Conservation (phyloP, 179 eudicot species). For the Vitellaria paradoxa region DNA sequence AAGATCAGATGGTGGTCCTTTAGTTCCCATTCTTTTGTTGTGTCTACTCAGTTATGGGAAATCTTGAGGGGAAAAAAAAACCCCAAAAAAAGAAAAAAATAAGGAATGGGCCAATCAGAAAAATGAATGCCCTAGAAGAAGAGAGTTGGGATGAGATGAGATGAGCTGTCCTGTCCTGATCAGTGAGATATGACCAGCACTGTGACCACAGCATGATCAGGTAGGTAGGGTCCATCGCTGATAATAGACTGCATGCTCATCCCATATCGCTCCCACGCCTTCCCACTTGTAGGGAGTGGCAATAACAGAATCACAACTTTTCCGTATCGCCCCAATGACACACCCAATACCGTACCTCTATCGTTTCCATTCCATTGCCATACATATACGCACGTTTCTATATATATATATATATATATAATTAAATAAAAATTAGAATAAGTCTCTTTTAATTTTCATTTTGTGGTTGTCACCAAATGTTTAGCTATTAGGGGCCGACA, state of each 20-base stretch:
- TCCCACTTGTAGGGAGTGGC: conserved; percentile 26
- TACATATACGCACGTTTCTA: too few species aligned
- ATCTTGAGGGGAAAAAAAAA: background rate
- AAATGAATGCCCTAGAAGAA: background rate
- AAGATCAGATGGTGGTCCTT: too few species aligned
- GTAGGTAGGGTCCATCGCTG: conserved; percentile 10
- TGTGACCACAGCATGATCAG: background rate
- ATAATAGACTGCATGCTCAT: conserved; percentile 1
- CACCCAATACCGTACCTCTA: conserved; percentile 3
- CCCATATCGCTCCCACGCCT: background rate
- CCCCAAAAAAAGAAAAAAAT: background rate
- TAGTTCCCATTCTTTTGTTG: too few species aligned
- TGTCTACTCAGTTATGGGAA: too few species aligned
- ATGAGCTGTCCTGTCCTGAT: conserved; percentile 10
- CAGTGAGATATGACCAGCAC: background rate
- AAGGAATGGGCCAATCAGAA: background rate
- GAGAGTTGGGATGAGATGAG: background rate
- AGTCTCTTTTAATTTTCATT: too few species aligned
- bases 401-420: background rate
- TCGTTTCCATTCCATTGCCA: background rate
- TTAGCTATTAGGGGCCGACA: too few species aligned
- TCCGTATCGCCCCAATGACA: background rate
- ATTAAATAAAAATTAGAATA: background rate
- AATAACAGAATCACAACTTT: background rate
- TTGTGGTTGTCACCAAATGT: too few species aligned